A percentile compares a stretch with the other conserved stretches of the same genome.
Conservation (phyloP, 495 filamentous ascomycete species). For the Achaetomiella virescens region DNA sequence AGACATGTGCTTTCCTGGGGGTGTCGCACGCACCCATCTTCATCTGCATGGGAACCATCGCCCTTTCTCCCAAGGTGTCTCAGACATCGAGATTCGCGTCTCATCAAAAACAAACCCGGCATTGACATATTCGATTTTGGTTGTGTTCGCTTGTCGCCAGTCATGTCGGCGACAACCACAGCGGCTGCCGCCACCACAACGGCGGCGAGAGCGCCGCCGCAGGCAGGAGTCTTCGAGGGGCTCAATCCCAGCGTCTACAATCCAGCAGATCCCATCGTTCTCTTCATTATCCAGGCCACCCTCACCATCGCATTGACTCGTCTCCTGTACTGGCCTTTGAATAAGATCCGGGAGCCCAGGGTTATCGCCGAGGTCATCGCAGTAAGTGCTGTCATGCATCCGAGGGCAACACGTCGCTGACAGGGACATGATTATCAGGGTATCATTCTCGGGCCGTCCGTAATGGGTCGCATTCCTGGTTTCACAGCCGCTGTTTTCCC, state of each 20-base stretch:
- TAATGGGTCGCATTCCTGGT: constrained; percentile 71
- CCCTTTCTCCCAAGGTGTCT: no score
- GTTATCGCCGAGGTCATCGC: constrained; percentile 93
- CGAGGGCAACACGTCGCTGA: no score
- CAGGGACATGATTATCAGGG: no score
- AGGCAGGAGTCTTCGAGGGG: constrained; percentile 36
- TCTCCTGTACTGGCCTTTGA: constrained; percentile 64
- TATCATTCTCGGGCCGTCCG: constrained; percentile 78
- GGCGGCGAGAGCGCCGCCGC: constrained; percentile 8
- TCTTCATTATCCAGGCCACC: constrained; percentile 88
- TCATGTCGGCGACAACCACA: constrained; percentile 5
- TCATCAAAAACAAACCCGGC: no score
- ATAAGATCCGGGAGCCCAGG: constrained; percentile 76
- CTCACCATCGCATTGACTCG: constrained; percentile 85
- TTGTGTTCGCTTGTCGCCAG: no score
- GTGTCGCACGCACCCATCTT: no score
- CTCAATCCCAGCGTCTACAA: constrained; percentile 65
- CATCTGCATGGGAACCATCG: no score
- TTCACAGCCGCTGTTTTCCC: constrained; percentile 74
- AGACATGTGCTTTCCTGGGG: no score
- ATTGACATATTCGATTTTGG: no score
- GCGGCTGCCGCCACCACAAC: neutral
- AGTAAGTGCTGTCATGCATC: no score
- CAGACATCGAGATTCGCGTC: no score
- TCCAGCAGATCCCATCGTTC: constrained; percentile 70